phyloP scores from a whole-genome alignment of 129 eudicot species.

The Lactuca saligna region DNA sequence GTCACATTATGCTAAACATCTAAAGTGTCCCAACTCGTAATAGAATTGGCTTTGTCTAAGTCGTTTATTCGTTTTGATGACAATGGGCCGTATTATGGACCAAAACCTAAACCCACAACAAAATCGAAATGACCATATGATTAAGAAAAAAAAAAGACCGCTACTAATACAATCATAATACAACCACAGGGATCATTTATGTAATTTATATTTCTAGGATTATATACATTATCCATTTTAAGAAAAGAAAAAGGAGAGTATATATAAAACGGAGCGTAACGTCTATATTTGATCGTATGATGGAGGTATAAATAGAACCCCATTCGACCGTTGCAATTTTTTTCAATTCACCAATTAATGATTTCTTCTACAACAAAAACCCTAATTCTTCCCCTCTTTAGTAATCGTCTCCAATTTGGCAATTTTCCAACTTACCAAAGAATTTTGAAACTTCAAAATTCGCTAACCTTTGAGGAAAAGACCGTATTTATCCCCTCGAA shows the following conservation, averaged over 20 bases:
- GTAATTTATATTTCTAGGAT: no score
- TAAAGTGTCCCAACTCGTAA: no score
- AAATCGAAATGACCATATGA: no score
- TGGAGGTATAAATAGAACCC: slow-evolving; percentile 10
- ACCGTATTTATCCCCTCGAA: background rate
- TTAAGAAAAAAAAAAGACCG: no score
- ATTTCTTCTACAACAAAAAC: slow-evolving; percentile 9
- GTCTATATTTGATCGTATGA: background rate
- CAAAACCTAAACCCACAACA: no score
- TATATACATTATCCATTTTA: background rate
- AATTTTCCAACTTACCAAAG: background rate
- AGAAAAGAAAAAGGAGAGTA: background rate
- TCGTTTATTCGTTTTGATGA: no score
- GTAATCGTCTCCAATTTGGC: background rate
- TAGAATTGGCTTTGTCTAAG: no score
- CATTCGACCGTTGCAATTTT: slow-evolving; percentile 32
- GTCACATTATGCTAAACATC: no score
- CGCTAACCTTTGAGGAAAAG: background rate
- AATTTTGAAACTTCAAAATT: background rate
- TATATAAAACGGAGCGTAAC: background rate
- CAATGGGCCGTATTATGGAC: no score
- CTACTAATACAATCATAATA: no score
- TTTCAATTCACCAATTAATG: slow-evolving; percentile 8
- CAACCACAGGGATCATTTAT: no score
- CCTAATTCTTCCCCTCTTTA: slow-evolving; percentile 17